These are phyloP conservation scores for Mycena sanguinolenta DNA, from an alignment of 768 basidiomycete species.

Conservation along the genomic window DNA sequence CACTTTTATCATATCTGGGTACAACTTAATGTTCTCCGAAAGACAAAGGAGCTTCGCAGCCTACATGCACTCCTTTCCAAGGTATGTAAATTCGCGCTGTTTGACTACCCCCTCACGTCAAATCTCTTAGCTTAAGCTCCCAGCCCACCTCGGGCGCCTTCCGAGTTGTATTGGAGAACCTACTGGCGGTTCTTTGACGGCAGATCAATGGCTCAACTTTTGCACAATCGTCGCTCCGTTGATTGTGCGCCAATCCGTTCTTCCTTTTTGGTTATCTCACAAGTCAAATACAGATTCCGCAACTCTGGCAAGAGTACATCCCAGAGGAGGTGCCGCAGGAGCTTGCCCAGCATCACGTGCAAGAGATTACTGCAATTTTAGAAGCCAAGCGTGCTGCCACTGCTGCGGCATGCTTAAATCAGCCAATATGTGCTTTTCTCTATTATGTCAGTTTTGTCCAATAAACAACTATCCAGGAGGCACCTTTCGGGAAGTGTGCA, in stretches of 20 bases:
- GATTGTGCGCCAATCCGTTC: not conserved
- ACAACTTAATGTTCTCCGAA: too few relatives aligned
- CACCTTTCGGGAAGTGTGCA: not conserved
- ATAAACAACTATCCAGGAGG: too few relatives aligned
- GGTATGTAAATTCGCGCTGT: too few relatives aligned
- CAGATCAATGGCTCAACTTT: too few relatives aligned
- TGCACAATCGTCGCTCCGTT: not conserved
- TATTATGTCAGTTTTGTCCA: too few relatives aligned
- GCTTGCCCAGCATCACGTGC: not conserved
- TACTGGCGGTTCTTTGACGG: not conserved
- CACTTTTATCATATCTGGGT: too few relatives aligned
- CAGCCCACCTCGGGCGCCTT: constrained; percentile 9
- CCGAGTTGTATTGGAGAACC: not conserved
- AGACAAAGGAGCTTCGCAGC: too few relatives aligned
- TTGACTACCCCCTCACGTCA: too few relatives aligned
- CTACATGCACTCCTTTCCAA: too few relatives aligned
- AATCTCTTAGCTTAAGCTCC: not conserved
- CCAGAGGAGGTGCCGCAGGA: not conserved
- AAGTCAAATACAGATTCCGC: not conserved
- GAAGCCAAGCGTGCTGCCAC: not conserved
- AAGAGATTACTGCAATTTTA: not conserved
- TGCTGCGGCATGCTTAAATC: not conserved
- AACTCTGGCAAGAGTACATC: not conserved
- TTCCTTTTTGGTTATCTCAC: too few relatives aligned
- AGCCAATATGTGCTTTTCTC: too few relatives aligned